phyloP scores from a whole-genome alignment of 495 filamentous ascomycete species.

The Cairneyella variabilis region DNA sequence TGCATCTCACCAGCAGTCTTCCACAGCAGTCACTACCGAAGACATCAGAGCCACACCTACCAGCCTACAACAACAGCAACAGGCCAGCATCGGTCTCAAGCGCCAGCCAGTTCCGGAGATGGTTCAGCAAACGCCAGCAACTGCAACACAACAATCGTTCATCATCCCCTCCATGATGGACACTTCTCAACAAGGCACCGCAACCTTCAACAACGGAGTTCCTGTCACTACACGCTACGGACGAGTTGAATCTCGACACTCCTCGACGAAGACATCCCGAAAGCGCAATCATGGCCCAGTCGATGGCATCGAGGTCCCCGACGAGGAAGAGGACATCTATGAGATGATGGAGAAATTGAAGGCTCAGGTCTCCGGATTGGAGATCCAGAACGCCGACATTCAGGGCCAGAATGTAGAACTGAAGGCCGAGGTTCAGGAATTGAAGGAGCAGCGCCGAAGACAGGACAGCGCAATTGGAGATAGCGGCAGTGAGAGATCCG shows the following conservation, averaged over 20 bases:
- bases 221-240: not conserved
- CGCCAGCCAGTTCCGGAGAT: not conserved
- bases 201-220: conserved; percentile 17
- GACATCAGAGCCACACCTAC: too few relatives aligned
- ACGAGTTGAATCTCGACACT: not conserved
- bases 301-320: conserved; percentile 1
- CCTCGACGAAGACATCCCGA: too few relatives aligned
- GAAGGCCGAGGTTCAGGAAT: too few relatives aligned
- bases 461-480: too few relatives aligned
- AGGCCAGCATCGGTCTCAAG: not conserved
- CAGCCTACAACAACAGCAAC: not conserved
- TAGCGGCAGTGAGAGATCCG: too few relatives aligned
- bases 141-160: conserved; percentile 35
- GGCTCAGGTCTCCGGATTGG: conserved; percentile 32
- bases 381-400: too few relatives aligned
- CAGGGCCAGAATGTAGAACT: too few relatives aligned
- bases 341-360: conserved; percentile 17
- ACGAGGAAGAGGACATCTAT: conserved; percentile 17
- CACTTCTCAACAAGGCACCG: conserved; percentile 36
- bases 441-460: too few relatives aligned
- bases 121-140: not conserved
- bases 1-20: too few relatives aligned
- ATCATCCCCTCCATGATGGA: conserved; percentile 35
- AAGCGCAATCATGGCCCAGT: conserved; percentile 1
- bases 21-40: too few relatives aligned